A percentile compares a stretch with the other conserved stretches of the same genome.
phyloP scores from a whole-genome alignment of 2,329 filamentous ascomycete species.

The Xylaria sp. region DNA sequence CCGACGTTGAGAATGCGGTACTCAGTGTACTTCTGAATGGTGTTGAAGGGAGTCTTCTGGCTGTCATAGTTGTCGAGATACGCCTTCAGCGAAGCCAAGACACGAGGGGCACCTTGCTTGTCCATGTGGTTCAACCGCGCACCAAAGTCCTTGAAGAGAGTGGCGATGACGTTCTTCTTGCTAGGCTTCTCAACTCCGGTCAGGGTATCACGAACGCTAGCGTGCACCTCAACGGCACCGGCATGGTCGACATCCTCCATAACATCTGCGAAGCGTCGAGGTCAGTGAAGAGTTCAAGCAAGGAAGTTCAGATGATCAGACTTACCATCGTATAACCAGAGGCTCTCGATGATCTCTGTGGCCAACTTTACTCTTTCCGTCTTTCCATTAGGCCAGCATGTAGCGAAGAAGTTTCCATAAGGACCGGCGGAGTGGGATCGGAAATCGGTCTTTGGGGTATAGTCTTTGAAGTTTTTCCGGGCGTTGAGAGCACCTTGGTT shows the following conservation, averaged over 20 bases:
- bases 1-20: slow-evolving; percentile 32
- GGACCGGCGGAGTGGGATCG: slow-evolving; percentile 30
- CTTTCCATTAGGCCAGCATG: slow-evolving; percentile 30
- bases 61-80: slow-evolving; percentile 34
- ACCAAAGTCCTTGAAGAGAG: slow-evolving; percentile 29
- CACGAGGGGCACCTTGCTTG: slow-evolving; percentile 25
- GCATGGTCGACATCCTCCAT: slow-evolving; percentile 31
- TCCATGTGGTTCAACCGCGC: slow-evolving; percentile 27
- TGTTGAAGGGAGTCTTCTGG: slow-evolving; percentile 30
- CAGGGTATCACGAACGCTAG: slow-evolving; percentile 26
- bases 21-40: slow-evolving; percentile 31
- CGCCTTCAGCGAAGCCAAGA: slow-evolving; percentile 25
- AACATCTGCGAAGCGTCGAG: slow-evolving; percentile 17
- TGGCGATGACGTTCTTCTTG: slow-evolving; percentile 27
- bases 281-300: slow-evolving; percentile 1
- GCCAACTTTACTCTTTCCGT: slow-evolving; percentile 29
- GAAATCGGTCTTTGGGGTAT: slow-evolving; percentile 23
- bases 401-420: slow-evolving; percentile 31
- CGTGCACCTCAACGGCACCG: slow-evolving; percentile 25
- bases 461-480: slow-evolving; percentile 30
- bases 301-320: not conserved
- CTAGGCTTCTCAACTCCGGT: slow-evolving; percentile 12
- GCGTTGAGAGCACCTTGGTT: slow-evolving; percentile 28
- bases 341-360: slow-evolving; percentile 32
- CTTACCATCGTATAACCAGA: slow-evolving; percentile 34